These are phyloP conservation scores for Cryptosporidium muris DNA, from an alignment of 169 alveolate species.

Conservation along the genomic window DNA sequence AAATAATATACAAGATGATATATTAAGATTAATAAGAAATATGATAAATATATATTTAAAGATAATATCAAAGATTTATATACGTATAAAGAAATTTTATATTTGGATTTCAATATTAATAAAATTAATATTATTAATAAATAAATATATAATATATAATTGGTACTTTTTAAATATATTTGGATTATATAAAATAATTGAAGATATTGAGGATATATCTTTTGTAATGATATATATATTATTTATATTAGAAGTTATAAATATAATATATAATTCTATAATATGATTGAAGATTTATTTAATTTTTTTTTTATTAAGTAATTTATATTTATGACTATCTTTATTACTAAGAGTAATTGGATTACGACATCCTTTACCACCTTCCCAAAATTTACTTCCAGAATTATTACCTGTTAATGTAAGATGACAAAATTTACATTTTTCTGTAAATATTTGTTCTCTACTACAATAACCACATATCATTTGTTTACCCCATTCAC, in stretches of 20 bases:
- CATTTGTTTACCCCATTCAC: conserved; percentile 84
- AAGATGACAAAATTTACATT: conserved; percentile 71
- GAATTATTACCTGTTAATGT: conserved; percentile 71
- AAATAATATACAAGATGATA: neutral
- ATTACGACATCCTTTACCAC: conserved; percentile 83
- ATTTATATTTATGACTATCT: conserved; percentile 78
- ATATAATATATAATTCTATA: neutral
- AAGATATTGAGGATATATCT: conserved; percentile 16
- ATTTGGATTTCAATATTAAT: conserved; percentile 17
- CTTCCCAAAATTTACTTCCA: conserved; percentile 76
- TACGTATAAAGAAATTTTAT: conserved; percentile 8
- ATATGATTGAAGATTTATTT: neutral
- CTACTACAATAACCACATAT: conserved; percentile 87
- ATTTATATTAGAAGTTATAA: conserved; percentile 24
- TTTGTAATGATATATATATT: conserved; percentile 46
- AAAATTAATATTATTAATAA: conserved; percentile 7
- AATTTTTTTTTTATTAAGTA: conserved; percentile 72
- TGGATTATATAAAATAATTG: conserved; percentile 8
- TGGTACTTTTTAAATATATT: conserved; percentile 2
- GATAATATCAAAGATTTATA: conserved; percentile 15
- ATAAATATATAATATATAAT: conserved; percentile 5
- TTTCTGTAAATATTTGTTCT: conserved; percentile 80
- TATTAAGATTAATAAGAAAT: neutral
- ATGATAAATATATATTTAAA: neutral
- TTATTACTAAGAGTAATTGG: conserved; percentile 77